Evolutionary conservation across 192 early-diverging fungal genomes (phyloP), one percentile per base, ranked within the genome.

Genomic region (Coemansia aciculifera): DNA sequence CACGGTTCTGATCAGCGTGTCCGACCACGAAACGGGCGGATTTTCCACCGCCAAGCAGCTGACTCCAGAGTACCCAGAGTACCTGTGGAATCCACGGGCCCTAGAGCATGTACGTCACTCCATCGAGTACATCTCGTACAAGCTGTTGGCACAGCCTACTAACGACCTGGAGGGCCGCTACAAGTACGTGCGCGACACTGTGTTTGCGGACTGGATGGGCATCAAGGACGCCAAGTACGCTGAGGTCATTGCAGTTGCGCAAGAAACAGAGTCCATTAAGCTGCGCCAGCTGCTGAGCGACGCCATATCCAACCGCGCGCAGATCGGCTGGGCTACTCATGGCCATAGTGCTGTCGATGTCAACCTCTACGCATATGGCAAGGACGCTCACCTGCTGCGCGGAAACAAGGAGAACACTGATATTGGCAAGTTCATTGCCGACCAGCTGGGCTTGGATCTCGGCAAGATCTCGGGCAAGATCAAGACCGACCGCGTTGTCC

Each of bases 1-100:
- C 67, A 96, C 95, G 0, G 84, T 97, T 39, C 83, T 99, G 87
- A 92, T 99, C 39, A 95, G 94, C 48, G 86, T 89, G 23, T 88
- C 87, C 23, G 98, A 99, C 79, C 98, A 99, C 78, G 98, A 99
- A 81, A 99, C 98, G 0, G 98, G 98, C 42, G 98, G 98, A 2
- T 86, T 98, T 23, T 88, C 93, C 0, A 82, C 95, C 31, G 94
- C 85, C 39, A 85, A 88, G 66, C 93, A 97, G 84, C 74, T 89
- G 21, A 77, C 79, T 7, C 34, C 69, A 0, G 67, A 66, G 5
- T 98, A 95, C 64, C 96, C 98, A 15, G 90, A 90, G n/a, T 99
- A 99, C 68, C 64, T 85, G 34, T 95, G 92, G 92, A 80, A 85
- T 66, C 97, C 97, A 0, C 79, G 88, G 48, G 90, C 86, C 3